These are phyloP conservation scores for Madurella mycetomatis DNA, from an alignment of 2,329 filamentous ascomycete species.

Conservation along the genomic window DNA sequence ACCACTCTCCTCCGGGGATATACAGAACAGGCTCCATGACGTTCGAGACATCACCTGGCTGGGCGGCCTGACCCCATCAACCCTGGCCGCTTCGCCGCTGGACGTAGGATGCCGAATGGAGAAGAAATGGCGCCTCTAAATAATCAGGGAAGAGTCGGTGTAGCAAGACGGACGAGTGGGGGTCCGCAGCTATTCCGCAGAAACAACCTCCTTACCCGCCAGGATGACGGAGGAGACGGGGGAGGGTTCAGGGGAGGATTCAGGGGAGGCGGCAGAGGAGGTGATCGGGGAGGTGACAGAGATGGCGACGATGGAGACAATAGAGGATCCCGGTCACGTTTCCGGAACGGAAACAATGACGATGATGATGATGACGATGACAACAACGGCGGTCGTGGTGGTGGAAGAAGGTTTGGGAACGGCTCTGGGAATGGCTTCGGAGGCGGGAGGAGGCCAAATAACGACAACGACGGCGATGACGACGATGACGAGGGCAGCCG, in stretches of 20 bases:
- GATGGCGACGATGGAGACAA: conserved; percentile 7
- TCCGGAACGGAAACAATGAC: conserved; percentile 7
- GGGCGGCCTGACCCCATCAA: conserved; percentile 19
- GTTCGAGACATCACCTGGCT: conserved; percentile 2
- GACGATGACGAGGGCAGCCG: conserved; percentile 1
- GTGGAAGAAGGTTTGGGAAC: conserved; percentile 5
- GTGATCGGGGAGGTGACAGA: not conserved
- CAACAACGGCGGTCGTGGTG: conserved; percentile 7
- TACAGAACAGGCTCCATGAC: conserved; percentile 8
- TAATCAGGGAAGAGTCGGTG: conserved; percentile 10
- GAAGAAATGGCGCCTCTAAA: conserved; percentile 30
- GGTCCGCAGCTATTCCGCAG: conserved; percentile 2
- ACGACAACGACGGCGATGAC: conserved; percentile 1
- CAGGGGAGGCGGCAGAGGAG: too few relatives aligned
- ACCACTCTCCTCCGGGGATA: not conserved
- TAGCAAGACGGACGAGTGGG: conserved; percentile 15
- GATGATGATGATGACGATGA: conserved; percentile 1
- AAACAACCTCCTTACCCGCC: conserved; percentile 5
- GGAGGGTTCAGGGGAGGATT: too few relatives aligned
- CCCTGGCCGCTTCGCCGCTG: conserved; percentile 18
- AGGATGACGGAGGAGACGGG: not conserved
- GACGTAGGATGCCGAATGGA: conserved; percentile 24
- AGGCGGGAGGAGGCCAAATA: conserved; percentile 4
- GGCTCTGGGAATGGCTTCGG: conserved; percentile 1
- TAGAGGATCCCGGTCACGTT: not conserved